A percentile compares a stretch with the other conserved stretches of the same genome.
Evolutionary conservation across 2,329 filamentous ascomycete species (phyloP).

Genomic region (Amylocarpus encephaloides): DNA sequence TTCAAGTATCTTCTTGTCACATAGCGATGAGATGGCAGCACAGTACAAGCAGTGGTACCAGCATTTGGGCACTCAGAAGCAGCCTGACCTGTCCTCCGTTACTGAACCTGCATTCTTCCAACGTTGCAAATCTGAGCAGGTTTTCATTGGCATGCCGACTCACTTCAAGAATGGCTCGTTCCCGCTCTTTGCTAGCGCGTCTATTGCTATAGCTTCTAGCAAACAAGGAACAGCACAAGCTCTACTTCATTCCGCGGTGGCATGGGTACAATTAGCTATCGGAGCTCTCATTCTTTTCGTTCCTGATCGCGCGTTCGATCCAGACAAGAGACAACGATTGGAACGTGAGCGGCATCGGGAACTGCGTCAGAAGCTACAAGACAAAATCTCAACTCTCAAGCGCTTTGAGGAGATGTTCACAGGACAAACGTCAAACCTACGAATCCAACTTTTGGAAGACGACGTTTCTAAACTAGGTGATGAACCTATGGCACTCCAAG

Average conservation of each 20-base stretch:
- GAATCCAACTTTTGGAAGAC: conserved; percentile 55
- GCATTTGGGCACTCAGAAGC: too few species aligned
- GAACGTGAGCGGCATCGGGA: conserved; percentile 54
- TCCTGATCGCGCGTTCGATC: conserved; percentile 81
- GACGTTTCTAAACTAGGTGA: conserved; percentile 60
- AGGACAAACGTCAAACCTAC: conserved; percentile 60
- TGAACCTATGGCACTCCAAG: conserved; percentile 55
- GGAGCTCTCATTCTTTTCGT: conserved; percentile 74
- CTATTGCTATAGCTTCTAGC: conserved; percentile 27
- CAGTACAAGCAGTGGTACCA: not conserved
- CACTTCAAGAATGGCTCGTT: conserved; percentile 15
- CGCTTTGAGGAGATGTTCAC: conserved; percentile 62
- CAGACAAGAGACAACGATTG: conserved; percentile 59
- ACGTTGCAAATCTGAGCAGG: too few species aligned
- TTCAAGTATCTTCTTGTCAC: conserved; percentile 18
- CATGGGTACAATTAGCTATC: conserved; percentile 71
- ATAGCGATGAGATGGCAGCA: conserved; percentile 13
- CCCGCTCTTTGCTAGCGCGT: conserved; percentile 34
- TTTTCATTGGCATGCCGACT: too few species aligned
- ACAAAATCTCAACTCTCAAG: conserved; percentile 53
- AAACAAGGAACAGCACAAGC: conserved; percentile 19
- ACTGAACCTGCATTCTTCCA: too few species aligned
- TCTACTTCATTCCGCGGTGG: conserved; percentile 43
- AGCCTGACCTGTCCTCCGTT: too few species aligned
- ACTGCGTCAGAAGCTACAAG: conserved; percentile 47